Conservation (phyloP, 192 early-diverging fungal species). For the Fimicolochytrium jonesii region DNA sequence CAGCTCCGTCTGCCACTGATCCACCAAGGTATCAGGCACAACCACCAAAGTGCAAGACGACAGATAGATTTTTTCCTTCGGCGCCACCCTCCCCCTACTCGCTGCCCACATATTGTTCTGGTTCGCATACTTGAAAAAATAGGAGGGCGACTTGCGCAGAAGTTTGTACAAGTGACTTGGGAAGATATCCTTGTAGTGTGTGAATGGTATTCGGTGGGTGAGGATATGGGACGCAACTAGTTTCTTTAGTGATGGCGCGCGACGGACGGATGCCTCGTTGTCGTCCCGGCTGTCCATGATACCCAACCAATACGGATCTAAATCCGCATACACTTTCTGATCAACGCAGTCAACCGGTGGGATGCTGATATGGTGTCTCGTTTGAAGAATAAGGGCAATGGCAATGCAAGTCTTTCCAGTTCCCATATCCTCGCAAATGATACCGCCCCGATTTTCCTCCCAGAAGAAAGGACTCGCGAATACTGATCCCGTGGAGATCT, state of each 20-base stretch:
- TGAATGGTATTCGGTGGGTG: not conserved
- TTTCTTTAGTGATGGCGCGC: not conserved
- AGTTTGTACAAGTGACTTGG: constrained; percentile 42
- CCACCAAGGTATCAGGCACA: constrained; percentile 71
- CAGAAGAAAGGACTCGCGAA: constrained; percentile 28
- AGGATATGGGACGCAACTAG: not conserved
- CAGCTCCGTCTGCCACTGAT: constrained; percentile 75
- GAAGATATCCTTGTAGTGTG: constrained; percentile 38
- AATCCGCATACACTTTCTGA: not conserved
- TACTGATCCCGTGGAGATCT: constrained; percentile 5
- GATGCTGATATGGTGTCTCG: constrained; percentile 53
- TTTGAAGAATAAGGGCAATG: constrained; percentile 54
- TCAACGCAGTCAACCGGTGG: constrained; percentile 36
- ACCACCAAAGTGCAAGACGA: constrained; percentile 63
- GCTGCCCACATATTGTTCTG: too few relatives aligned
- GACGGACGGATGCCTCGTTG: constrained; percentile 5
- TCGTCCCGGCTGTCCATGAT: not conserved
- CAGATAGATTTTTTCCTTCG: constrained; percentile 14
- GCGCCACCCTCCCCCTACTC: too few relatives aligned
- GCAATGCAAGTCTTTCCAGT: constrained; percentile 44
- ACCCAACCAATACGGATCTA: not conserved
- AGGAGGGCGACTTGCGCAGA: constrained; percentile 42
- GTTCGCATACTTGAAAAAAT: constrained; percentile 40
- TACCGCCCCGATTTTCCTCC: constrained; percentile 53
- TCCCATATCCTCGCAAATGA: constrained; percentile 90